Conservation (phyloP, 495 filamentous ascomycete species). For the Aspergillus nidulans region DNA sequence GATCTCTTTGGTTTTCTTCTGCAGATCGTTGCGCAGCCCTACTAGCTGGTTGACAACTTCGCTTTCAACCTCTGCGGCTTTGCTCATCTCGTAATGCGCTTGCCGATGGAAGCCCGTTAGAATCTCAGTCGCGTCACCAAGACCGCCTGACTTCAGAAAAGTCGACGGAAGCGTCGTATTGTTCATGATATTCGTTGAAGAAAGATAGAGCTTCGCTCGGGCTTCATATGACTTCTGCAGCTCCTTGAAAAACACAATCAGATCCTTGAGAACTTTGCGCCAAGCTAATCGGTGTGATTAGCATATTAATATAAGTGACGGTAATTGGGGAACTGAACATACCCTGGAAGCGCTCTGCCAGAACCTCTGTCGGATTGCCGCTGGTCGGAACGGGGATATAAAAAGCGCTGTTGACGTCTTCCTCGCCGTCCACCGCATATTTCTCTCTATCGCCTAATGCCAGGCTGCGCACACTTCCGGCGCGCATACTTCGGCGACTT, state of each 20-base stretch:
- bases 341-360: conserved; percentile 90
- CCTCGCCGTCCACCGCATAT: conserved; percentile 53
- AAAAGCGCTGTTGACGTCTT: conserved; percentile 80
- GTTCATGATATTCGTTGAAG: conserved; percentile 77
- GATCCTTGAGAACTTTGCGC: conserved; percentile 91
- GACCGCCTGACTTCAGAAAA: conserved; percentile 73
- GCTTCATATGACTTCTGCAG: conserved; percentile 87
- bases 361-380: conserved; percentile 81
- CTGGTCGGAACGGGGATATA: conserved; percentile 82
- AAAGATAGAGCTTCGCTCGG: conserved; percentile 74
- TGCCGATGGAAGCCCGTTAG: conserved; percentile 79
- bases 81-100: conserved; percentile 75
- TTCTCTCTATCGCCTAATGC: conserved; percentile 56
- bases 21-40: conserved; percentile 79
- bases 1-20: conserved; percentile 97
- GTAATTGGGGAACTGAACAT: conserved; percentile 23
- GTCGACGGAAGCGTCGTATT: conserved; percentile 66
- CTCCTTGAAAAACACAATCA: conserved; percentile 92
- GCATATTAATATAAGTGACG: background rate
- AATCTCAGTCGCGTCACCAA: conserved; percentile 80
- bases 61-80: conserved; percentile 82
- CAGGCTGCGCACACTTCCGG: conserved; percentile 76
- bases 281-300: conserved; percentile 57
- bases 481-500: conserved; percentile 69
- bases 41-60: conserved; percentile 86